phyloP scores from a whole-genome alignment of 78 protist species.

The Emiliania huxleyi region DNA sequence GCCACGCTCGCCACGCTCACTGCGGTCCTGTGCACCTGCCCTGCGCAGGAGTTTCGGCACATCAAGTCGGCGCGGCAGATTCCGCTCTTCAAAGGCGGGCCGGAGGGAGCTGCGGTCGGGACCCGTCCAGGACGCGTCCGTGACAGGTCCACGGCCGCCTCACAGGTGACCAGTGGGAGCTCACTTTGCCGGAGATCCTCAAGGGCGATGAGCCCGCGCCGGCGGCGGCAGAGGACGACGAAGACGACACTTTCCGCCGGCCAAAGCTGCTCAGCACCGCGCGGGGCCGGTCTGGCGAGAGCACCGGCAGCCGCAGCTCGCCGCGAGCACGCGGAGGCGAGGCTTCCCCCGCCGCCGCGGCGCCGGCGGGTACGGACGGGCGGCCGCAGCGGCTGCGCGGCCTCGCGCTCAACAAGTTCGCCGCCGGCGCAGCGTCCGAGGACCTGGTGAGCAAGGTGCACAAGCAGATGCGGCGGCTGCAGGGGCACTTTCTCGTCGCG shows the following conservation, averaged over 20 bases:
- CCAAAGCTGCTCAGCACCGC: too few species aligned
- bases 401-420: neutral
- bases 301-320: too few species aligned
- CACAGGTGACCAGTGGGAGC: conserved; percentile 38
- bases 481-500: neutral
- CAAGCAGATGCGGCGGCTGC: neutral
- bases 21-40: too few species aligned
- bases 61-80: neutral
- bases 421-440: neutral
- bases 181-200: neutral
- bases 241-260: too few species aligned
- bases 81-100: conserved; percentile 18
- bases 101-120: too few species aligned
- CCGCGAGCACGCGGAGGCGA: too few species aligned
- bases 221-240: too few species aligned
- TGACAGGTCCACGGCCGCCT: too few species aligned
- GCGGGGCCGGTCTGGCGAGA: too few species aligned
- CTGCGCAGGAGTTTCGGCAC: neutral
- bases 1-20: too few species aligned
- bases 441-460: neutral
- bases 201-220: neutral
- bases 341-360: too few species aligned
- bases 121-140: too few species aligned
- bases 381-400: neutral
- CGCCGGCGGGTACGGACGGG: neutral